Conservation (phyloP, 352 stramenopile species). For the Phytophthora foliorum region DNA sequence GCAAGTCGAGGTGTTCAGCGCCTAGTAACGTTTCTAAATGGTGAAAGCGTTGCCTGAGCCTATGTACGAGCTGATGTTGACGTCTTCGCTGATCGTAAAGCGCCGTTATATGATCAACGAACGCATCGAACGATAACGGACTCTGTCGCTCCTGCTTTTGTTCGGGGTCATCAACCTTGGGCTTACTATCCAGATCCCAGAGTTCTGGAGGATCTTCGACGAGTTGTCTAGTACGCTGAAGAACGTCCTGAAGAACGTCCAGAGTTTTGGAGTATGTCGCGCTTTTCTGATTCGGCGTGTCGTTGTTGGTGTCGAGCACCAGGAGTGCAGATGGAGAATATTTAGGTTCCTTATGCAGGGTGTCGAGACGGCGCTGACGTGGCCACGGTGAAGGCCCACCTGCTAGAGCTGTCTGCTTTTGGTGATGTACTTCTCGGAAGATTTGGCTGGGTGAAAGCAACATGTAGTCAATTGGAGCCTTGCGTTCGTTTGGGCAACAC, state of each 20-base stretch:
- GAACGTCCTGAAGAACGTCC: conserved; percentile 16
- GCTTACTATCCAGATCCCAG: background rate
- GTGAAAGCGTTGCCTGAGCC: conserved; percentile 30
- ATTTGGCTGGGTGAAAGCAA: conserved; percentile 36
- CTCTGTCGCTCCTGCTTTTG: conserved; percentile 4
- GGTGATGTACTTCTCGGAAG: conserved; percentile 26
- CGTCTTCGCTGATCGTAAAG: conserved; percentile 25
- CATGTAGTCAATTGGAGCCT: conserved; percentile 31
- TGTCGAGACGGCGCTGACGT: conserved; percentile 20
- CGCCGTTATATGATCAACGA: conserved; percentile 23
- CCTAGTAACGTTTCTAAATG: conserved; percentile 30
- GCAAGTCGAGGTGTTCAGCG: background rate
- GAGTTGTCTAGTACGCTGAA: conserved; percentile 13
- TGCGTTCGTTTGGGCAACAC: conserved; percentile 11
- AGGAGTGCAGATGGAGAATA: background rate
- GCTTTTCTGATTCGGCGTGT: background rate
- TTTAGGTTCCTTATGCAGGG: background rate
- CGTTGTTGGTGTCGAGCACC: background rate
- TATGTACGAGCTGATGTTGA: conserved; percentile 19
- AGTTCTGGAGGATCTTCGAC: conserved; percentile 9
- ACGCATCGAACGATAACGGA: conserved; percentile 11
- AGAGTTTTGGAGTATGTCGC: background rate
- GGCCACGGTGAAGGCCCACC: conserved; percentile 24
- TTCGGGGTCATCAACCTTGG: background rate
- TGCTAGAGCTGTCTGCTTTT: conserved; percentile 10